A percentile compares a stretch with the other conserved stretches of the same genome.
Conservation (phyloP, 176 grass and related monocot species). For the Rhipidocladum racemiflorum region DNA sequence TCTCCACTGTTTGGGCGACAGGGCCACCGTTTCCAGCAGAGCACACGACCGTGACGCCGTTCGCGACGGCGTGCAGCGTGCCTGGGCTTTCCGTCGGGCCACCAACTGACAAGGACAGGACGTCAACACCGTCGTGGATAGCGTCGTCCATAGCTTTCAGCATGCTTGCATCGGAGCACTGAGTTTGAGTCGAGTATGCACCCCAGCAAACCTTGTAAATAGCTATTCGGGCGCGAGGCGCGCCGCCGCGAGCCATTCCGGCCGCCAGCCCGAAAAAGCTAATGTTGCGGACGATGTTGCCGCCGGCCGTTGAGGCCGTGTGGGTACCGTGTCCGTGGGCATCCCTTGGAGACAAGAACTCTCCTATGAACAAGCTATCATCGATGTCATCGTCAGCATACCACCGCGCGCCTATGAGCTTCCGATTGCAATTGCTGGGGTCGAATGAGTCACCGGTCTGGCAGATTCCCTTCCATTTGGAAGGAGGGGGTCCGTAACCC, state of each 20-base stretch:
- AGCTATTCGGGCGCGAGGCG: background rate
- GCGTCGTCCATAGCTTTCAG: slow-evolving; percentile 25
- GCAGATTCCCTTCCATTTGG: slow-evolving; percentile 16
- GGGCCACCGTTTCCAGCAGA: too few relatives aligned
- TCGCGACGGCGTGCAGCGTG: too few relatives aligned
- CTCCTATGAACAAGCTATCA: too few relatives aligned
- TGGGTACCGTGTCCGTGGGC: too few relatives aligned
- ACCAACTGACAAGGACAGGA: background rate
- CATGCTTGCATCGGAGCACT: background rate
- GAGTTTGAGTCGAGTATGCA: background rate
- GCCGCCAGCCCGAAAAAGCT: background rate
- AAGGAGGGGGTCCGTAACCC: background rate
- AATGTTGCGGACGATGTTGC: background rate
- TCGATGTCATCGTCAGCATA: too few relatives aligned
- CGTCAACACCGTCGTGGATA: background rate
- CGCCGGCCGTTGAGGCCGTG: slow-evolving; percentile 3
- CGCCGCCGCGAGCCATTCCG: background rate
- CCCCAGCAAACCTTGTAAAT: background rate
- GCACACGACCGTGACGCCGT: too few relatives aligned
- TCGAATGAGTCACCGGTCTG: background rate
- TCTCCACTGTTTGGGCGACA: too few relatives aligned
- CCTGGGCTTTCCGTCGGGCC: background rate
- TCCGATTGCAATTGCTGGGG: background rate
- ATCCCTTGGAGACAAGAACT: too few relatives aligned
- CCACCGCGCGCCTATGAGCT: background rate